Conservation (phyloP, 2,329 filamentous ascomycete species). For the Phyllosticta citribraziliensis region DNA sequence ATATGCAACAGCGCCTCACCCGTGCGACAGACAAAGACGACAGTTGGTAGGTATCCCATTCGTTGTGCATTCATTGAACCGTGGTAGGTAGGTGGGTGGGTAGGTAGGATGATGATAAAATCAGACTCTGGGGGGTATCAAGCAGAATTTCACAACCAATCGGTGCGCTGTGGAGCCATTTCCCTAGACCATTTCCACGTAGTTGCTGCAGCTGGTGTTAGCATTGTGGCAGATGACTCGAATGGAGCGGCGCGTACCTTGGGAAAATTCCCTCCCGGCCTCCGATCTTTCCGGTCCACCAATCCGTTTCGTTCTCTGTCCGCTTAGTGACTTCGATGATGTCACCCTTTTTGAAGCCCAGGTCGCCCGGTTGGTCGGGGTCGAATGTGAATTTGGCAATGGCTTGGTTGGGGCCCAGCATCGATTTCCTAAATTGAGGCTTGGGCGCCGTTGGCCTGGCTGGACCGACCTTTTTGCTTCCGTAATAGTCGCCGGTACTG, state of each 20-base stretch:
- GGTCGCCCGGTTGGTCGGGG: constrained; percentile 80
- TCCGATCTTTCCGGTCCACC: constrained; percentile 93
- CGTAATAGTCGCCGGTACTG: constrained; percentile 39
- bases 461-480: constrained; percentile 49
- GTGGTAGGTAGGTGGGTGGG: not conserved
- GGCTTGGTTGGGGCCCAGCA: constrained; percentile 61
- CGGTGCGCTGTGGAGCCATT: not conserved
- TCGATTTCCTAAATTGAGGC: constrained; percentile 57
- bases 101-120: not conserved
- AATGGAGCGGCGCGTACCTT: constrained; percentile 42
- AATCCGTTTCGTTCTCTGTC: constrained; percentile 88
- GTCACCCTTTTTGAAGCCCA: constrained; percentile 96
- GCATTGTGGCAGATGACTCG: not conserved
- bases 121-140: not conserved
- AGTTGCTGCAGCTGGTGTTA: constrained; percentile 23
- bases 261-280: constrained; percentile 86
- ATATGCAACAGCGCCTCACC: not conserved
- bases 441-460: constrained; percentile 79
- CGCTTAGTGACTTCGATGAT: constrained; percentile 90
- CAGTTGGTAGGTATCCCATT: not conserved
- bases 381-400: constrained; percentile 91
- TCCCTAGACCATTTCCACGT: constrained; percentile 27
- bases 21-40: not conserved
- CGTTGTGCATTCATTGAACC: not conserved
- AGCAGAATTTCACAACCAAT: not conserved